Evolutionary conservation across 176 grass and related monocot genomes (phyloP), one percentile per base, ranked within the genome.

Genomic region (Oryza brachyantha): DNA sequence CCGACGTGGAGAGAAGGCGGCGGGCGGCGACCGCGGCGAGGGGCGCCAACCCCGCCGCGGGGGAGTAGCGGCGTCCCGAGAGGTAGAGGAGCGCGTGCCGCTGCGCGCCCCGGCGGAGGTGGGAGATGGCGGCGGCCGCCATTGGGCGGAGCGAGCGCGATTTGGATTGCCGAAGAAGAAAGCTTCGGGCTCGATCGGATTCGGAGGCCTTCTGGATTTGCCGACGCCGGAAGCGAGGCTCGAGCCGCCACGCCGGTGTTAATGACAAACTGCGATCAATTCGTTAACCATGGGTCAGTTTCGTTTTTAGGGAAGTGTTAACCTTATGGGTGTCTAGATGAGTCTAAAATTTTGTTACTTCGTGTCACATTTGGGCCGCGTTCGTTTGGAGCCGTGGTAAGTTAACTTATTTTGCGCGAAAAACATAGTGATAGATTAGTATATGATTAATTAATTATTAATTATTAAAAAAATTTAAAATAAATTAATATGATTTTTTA

Each of bases 51-150:
- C 68, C 48, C n/a, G 88, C 42, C 66, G 68, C 50, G 70, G 61
- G 73, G 13, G 31, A 75, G 73, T 76, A 72, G 50, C 62, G 70
- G 64, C 61, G 79, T 55, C 48, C 61, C 81, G 66, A 84, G 46
- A 78, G 82, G 70, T 73, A 73, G 24, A 89, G 66, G 77, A 89
- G 62, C 42, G 84, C 68, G 75, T 83, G 78, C 32, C 73, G 78
- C 76, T 77, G 73, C 60, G 63, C 79, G 27, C 72, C 78, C 2
- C 78, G 81, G 14, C 84, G 86, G 61, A 93, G 86, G 87, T 83
- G 86, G 5, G 81, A 65, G 74, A 86, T 66, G 74, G 86, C 58
- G 66, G 79, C 84, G 25, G 82, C 81, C 41, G 84, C 77, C 84
- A 86, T 81, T 62, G 63, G 63, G 29, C n/a, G 75, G 69, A 34